Conservation (phyloP, 2,329 filamentous ascomycete genomes). For the Monosporascus sp. region DNA sequence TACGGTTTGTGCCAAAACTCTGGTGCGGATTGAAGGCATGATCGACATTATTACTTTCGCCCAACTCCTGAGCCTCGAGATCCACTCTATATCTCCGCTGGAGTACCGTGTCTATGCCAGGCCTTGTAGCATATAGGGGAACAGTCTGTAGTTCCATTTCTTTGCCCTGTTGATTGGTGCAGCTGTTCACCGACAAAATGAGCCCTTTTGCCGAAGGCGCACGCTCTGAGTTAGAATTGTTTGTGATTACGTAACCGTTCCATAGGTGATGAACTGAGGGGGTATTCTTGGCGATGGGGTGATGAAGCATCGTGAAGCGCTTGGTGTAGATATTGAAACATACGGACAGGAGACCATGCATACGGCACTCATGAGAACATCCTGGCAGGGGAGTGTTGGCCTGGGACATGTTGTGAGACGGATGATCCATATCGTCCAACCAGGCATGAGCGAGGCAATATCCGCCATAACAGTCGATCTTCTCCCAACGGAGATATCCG, state of each 20-base stretch:
- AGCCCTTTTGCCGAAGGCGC: not conserved
- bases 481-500: conserved; percentile 23
- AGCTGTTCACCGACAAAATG: not conserved
- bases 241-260: not conserved
- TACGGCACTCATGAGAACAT: conserved; percentile 6
- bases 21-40: not conserved
- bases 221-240: not conserved
- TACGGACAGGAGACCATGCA: conserved; percentile 14
- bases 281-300: conserved; percentile 5
- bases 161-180: not conserved
- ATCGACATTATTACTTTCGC: not conserved
- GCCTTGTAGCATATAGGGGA: not conserved
- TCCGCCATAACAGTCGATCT: conserved; percentile 23
- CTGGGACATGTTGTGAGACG: conserved; percentile 3
- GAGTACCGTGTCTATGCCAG: not conserved
- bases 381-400: not conserved
- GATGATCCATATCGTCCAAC: conserved; percentile 7
- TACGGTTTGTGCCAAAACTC: not conserved
- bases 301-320: conserved; percentile 18
- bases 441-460: conserved; percentile 22
- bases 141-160: not conserved
- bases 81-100: not conserved
- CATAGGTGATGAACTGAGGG: not conserved
- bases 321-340: conserved; percentile 29
- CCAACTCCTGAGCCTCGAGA: not conserved